A percentile compares a stretch with the other conserved stretches of the same genome.
Evolutionary conservation across 2,329 filamentous ascomycete species (phyloP).

Genomic region (Mariannaea elegans): DNA sequence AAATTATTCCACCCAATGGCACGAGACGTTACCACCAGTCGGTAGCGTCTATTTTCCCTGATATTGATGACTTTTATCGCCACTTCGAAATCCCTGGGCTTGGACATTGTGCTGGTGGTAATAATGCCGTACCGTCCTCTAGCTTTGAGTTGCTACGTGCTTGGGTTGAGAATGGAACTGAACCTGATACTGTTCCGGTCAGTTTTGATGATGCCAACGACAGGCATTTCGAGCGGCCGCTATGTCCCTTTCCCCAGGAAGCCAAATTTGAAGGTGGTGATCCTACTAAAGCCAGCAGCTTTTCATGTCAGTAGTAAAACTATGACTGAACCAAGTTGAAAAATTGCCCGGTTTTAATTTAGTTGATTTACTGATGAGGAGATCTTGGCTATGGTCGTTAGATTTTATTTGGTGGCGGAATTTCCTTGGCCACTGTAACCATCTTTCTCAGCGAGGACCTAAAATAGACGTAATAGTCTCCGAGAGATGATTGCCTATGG

Average conservation of each 20-base stretch:
- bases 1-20: slow-evolving; percentile 21
- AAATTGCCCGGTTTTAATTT: no score
- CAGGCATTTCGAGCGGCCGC: slow-evolving; percentile 42
- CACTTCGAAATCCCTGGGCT: slow-evolving; percentile 46
- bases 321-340: no score
- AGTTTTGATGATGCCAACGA: slow-evolving; percentile 4
- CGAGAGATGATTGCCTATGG: no score
- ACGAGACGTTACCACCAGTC: slow-evolving; percentile 41
- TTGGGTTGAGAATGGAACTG: slow-evolving; percentile 45
- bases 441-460: no score
- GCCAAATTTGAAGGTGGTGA: slow-evolving; percentile 36
- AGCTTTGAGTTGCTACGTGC: slow-evolving; percentile 36
- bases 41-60: slow-evolving; percentile 26
- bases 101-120: slow-evolving; percentile 44
- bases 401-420: no score
- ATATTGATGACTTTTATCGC: slow-evolving; percentile 43
- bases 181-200: slow-evolving; percentile 30
- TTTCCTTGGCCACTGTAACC: no score
- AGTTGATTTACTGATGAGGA: no score
- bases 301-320: background rate
- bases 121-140: slow-evolving; percentile 27
- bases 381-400: no score
- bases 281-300: background rate
- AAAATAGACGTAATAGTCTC: no score
- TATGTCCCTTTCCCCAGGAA: slow-evolving; percentile 49